Percentiles rank a stretch among this genome's conserved stretches.
Conservation (phyloP, 306 rosid genomes). For the Trifolium dubium region DNA sequence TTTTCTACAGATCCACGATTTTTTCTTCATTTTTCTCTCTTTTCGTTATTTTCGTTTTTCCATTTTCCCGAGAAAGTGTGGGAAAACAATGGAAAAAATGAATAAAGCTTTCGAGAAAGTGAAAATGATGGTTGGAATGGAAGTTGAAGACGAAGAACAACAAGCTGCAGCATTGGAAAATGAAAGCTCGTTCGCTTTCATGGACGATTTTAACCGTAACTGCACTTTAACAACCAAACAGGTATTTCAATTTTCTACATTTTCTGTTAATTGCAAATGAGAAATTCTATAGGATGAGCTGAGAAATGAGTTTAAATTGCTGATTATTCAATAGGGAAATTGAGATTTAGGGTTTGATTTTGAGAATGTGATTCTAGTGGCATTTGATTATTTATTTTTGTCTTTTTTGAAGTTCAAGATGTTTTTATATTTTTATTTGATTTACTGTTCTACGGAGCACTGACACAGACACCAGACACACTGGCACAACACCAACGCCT, state of each 20-base stretch:
- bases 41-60: too few relatives aligned
- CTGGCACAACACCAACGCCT: too few relatives aligned
- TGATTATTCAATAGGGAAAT: conserved; percentile 4
- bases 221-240: conserved; percentile 85
- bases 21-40: too few relatives aligned
- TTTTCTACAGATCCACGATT: conserved; percentile 41
- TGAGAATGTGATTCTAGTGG: conserved; percentile 6
- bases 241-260: conserved; percentile 47
- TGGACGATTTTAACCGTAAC: conserved; percentile 85
- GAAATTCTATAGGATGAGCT: background rate
- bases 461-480: background rate
- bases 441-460: background rate
- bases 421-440: conserved; percentile 27
- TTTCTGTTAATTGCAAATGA: background rate
- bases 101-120: conserved; percentile 76
- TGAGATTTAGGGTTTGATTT: conserved; percentile 5
- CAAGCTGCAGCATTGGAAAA: conserved; percentile 49
- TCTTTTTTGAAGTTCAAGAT: background rate
- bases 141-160: conserved; percentile 67
- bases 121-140: conserved; percentile 88
- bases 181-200: conserved; percentile 57
- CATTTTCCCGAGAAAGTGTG: conserved; percentile 48
- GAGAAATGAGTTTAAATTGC: background rate
- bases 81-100: conserved; percentile 71
- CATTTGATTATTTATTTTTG: conserved; percentile 17